phyloP scores from a whole-genome alignment of 202 grass and related monocot genomes.

The Musa balbisiana region DNA sequence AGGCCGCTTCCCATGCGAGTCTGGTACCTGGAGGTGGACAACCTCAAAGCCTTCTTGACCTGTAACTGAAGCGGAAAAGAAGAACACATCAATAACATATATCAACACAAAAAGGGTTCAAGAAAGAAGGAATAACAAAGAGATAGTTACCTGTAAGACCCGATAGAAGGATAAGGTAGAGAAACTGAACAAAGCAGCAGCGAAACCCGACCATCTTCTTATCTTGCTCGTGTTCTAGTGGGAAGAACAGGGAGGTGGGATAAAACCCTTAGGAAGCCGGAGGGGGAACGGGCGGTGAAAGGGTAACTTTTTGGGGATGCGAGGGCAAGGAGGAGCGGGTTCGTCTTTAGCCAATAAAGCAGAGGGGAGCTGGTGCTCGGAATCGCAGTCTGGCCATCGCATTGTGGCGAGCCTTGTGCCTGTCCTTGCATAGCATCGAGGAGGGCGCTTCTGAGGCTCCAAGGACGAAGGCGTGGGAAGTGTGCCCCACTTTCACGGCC shows the following conservation, averaged over 20 bases:
- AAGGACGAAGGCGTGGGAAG: constrained; percentile 8
- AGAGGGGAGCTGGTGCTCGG: not conserved
- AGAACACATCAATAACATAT: not conserved
- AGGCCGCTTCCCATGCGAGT: not conserved
- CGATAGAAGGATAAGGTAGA: not conserved
- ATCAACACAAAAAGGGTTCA: not conserved
- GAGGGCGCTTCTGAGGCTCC: not conserved
- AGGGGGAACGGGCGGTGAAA: too few species aligned
- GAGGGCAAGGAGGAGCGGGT: not conserved
- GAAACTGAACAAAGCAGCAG: not conserved
- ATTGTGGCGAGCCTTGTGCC: not conserved
- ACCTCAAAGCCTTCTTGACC: constrained; percentile 42
- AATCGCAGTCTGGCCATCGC: not conserved
- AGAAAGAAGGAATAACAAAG: not conserved
- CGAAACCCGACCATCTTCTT: not conserved
- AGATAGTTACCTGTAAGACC: not conserved
- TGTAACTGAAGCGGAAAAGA: constrained; percentile 24
- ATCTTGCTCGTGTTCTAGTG: not conserved
- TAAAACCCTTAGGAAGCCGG: too few species aligned
- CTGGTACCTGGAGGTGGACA: constrained; percentile 19
- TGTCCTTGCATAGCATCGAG: not conserved
- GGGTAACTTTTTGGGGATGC: too few species aligned
- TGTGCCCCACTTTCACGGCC: not conserved
- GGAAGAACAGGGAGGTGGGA: too few species aligned
- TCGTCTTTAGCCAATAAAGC: not conserved